Evolutionary conservation across 148 eudicot genomes (phyloP).

Genomic region (Linanthus parryae): DNA sequence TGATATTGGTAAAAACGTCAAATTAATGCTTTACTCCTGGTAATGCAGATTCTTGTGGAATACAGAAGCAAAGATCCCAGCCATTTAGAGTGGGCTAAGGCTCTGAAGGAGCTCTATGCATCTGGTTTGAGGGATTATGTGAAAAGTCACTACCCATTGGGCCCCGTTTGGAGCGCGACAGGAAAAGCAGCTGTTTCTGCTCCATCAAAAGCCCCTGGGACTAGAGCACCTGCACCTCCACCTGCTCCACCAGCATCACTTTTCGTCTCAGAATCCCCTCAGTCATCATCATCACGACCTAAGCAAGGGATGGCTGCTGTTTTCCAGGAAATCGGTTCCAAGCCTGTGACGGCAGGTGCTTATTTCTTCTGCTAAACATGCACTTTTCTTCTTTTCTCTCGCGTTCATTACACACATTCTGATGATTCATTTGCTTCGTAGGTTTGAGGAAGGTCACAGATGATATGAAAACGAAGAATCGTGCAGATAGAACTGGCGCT

Average conservation of each 20-base stretch:
- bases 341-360: constrained; percentile 62
- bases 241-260: constrained; percentile 86
- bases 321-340: constrained; percentile 72
- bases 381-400: not conserved
- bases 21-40: not conserved
- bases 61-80: constrained; percentile 78
- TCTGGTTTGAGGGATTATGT: constrained; percentile 94
- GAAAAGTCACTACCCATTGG: constrained; percentile 77
- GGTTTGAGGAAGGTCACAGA: constrained; percentile 87
- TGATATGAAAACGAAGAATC: constrained; percentile 94
- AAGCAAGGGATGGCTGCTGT: constrained; percentile 91
- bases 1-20: not conserved
- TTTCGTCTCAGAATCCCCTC: constrained; percentile 51
- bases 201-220: constrained; percentile 47
- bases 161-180: constrained; percentile 86
- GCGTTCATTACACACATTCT: constrained; percentile 2
- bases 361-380: not conserved
- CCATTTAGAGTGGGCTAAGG: constrained; percentile 97
- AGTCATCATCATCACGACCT: constrained; percentile 70
- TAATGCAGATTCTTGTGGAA: constrained; percentile 72
- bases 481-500: constrained; percentile 72
- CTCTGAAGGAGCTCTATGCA: constrained; percentile 79
- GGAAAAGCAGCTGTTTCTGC: constrained; percentile 54
- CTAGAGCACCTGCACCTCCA: constrained; percentile 69
- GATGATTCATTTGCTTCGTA: constrained; percentile 16